Conservation (phyloP, 73 alveolate genomes). For the Paramecium primaurelia region DNA sequence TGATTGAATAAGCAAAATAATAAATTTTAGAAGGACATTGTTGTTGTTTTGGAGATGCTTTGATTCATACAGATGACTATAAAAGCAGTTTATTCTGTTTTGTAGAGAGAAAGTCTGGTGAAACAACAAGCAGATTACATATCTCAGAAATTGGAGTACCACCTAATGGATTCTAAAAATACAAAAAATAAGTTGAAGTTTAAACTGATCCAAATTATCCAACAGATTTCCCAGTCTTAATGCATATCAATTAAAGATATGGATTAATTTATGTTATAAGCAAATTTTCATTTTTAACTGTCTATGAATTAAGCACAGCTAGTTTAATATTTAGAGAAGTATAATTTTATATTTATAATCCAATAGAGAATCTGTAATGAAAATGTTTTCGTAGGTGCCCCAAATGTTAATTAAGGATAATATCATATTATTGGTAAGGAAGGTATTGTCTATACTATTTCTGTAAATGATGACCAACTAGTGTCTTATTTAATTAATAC, state of each 20-base stretch:
- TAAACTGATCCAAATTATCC: conserved; percentile 83
- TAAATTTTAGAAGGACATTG: conserved; percentile 84
- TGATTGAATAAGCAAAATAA: conserved; percentile 72
- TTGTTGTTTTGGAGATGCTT: conserved; percentile 80
- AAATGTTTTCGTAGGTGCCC: conserved; percentile 85
- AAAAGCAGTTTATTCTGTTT: conserved; percentile 80
- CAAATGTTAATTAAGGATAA: conserved; percentile 79
- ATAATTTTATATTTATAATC: neutral
- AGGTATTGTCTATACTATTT: conserved; percentile 90
- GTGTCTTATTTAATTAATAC: conserved; percentile 85
- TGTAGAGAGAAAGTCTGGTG: conserved; percentile 92
- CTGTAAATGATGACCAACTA: conserved; percentile 81
- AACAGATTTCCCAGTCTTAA: conserved; percentile 96
- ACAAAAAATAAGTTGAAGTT: conserved; percentile 85
- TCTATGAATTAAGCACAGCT: conserved; percentile 89
- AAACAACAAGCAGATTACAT: conserved; percentile 79
- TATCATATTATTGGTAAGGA: conserved; percentile 86
- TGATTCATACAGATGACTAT: conserved; percentile 68
- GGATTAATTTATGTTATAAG: conserved; percentile 93
- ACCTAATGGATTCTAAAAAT: conserved; percentile 81
- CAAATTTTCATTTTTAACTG: conserved; percentile 86
- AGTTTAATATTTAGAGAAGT: conserved; percentile 83
- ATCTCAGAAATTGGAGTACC: conserved; percentile 92
- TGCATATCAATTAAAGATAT: conserved; percentile 86
- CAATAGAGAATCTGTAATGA: conserved; percentile 80